phyloP scores from a whole-genome alignment of 495 filamentous ascomycete genomes.

The Hypoxylon fuscum region DNA sequence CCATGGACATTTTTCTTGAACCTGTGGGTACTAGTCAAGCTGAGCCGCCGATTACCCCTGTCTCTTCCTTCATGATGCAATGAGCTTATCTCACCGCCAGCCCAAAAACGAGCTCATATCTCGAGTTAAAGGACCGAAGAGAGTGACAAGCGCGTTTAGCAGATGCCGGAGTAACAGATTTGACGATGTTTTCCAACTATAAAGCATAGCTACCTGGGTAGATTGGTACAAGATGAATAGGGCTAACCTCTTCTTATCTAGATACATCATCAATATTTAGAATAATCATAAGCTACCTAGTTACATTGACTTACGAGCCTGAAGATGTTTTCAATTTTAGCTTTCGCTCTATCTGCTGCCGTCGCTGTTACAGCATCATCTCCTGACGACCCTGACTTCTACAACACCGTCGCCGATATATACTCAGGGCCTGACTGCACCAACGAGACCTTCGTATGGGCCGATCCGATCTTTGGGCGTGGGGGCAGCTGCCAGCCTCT shows the following conservation, averaged over 20 bases:
- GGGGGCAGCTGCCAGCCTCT: slow-evolving; percentile 33
- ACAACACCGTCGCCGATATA: slow-evolving; percentile 30
- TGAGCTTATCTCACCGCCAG: slow-evolving; percentile 22
- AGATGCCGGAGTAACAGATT: neutral
- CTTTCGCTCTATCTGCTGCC: slow-evolving; percentile 2
- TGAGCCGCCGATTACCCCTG: slow-evolving; percentile 4
- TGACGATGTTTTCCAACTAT: neutral
- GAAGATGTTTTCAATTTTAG: slow-evolving; percentile 12
- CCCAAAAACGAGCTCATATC: neutral
- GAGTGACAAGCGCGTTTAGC: neutral
- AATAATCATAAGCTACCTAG: neutral
- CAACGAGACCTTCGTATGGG: slow-evolving; percentile 28
- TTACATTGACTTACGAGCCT: neutral
- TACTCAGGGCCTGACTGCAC: slow-evolving; percentile 26
- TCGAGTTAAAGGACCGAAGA: slow-evolving; percentile 3
- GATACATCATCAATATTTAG: neutral
- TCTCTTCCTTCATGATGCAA: slow-evolving; percentile 1
- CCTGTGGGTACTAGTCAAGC: slow-evolving; percentile 4
- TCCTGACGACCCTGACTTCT: slow-evolving; percentile 29
- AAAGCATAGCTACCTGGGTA: slow-evolving; percentile 2
- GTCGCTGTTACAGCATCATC: neutral
- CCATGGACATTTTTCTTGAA: slow-evolving; percentile 4
- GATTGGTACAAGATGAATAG: neutral
- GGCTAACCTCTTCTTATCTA: neutral
- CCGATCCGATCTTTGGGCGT: slow-evolving; percentile 31